Conservation (phyloP, 2,329 filamentous ascomycete genomes). For the Hansfordia pulvinata region DNA sequence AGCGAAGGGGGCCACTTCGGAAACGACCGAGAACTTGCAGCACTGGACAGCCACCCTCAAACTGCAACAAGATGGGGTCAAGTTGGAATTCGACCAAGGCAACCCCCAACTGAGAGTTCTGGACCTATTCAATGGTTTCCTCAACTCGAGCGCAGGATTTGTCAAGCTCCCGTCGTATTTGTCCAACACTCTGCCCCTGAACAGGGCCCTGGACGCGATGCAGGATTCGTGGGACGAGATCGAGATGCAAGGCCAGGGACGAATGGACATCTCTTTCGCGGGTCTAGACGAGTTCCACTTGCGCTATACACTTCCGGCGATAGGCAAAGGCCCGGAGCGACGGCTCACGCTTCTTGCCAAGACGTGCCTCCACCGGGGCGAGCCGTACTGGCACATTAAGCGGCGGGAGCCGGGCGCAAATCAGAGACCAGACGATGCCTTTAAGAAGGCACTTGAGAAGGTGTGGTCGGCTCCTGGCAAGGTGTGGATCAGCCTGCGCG, state of each 20-base stretch:
- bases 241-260: conserved; percentile 26
- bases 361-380: conserved; percentile 31
- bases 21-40: too few relatives aligned
- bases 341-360: conserved; percentile 37
- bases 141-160: conserved; percentile 27
- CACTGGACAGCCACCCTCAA: conserved; percentile 43
- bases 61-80: conserved; percentile 38
- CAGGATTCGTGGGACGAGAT: conserved; percentile 37
- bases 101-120: conserved; percentile 56
- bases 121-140: conserved; percentile 42
- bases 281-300: conserved; percentile 44
- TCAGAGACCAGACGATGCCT: conserved; percentile 14
- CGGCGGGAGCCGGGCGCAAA: conserved; percentile 15
- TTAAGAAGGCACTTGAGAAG: conserved; percentile 12
- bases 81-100: conserved; percentile 41
- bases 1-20: too few relatives aligned
- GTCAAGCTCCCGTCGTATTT: conserved; percentile 39
- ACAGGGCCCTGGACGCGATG: conserved; percentile 46
- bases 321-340: conserved; percentile 14
- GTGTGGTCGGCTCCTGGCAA: conserved; percentile 13
- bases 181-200: conserved; percentile 48
- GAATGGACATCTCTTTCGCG: conserved; percentile 36
- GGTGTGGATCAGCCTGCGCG: conserved; percentile 15
- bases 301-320: conserved; percentile 30
- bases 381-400: conserved; percentile 36